phyloP scores from a whole-genome alignment of 306 rosid species.

The Cicer bijugum region DNA sequence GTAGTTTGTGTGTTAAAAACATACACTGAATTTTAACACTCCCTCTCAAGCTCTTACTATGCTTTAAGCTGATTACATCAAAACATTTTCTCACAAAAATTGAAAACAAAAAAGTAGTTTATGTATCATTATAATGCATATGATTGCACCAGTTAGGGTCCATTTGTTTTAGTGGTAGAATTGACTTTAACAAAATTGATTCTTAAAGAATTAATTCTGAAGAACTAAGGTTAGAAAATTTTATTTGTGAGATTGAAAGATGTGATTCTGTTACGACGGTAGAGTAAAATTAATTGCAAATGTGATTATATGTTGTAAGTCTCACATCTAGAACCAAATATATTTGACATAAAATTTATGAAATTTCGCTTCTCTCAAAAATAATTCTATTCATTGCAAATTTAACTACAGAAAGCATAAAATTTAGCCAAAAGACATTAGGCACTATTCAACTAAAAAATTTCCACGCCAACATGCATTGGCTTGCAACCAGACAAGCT shows the following conservation, averaged over 20 bases:
- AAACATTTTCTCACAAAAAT: too few relatives aligned
- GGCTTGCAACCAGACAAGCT: slow-evolving; percentile 2
- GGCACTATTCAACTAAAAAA: not conserved
- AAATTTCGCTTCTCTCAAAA: not conserved
- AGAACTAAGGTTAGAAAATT: not conserved
- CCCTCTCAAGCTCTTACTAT: too few relatives aligned
- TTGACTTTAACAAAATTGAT: not conserved
- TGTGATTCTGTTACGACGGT: not conserved
- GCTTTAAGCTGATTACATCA: too few relatives aligned
- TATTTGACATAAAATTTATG: not conserved
- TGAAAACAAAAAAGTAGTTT: slow-evolving; percentile 11
- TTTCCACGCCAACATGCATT: not conserved
- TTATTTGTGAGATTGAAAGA: not conserved
- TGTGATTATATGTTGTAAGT: not conserved
- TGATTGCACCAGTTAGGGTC: not conserved
- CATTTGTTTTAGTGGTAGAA: slow-evolving; percentile 21
- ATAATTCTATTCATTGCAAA: not conserved
- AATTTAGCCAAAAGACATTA: not conserved
- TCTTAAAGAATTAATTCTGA: slow-evolving; percentile 5
- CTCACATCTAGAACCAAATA: not conserved
- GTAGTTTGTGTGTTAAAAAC: not conserved
- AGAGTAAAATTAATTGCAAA: not conserved
- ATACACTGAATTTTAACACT: too few relatives aligned
- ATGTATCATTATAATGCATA: not conserved
- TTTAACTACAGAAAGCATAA: not conserved